A percentile compares a stretch with the other conserved stretches of the same genome.
These are phyloP conservation scores for Agastache rugosa DNA, from an alignment of 257 asterid genomes.

Conservation along the genomic window DNA sequence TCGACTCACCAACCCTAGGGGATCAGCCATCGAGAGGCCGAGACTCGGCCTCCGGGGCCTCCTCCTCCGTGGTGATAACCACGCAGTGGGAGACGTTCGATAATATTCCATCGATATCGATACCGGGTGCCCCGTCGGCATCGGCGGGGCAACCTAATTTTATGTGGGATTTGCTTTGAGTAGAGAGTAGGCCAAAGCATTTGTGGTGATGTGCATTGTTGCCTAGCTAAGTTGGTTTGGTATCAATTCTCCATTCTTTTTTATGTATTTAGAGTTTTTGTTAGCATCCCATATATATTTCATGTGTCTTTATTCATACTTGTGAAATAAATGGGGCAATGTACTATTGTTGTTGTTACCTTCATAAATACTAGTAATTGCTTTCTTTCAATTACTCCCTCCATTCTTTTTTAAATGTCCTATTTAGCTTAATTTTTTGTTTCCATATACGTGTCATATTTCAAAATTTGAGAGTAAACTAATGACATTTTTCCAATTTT, in stretches of 20 bases:
- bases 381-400: too few relatives aligned
- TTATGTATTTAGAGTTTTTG: conserved; percentile 63
- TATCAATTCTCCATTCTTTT: conserved; percentile 62
- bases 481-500: too few relatives aligned
- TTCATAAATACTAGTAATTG: not conserved
- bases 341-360: conserved; percentile 1
- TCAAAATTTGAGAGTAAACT: too few relatives aligned
- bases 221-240: conserved; percentile 43
- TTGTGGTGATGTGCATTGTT: conserved; percentile 33
- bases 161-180: conserved; percentile 74
- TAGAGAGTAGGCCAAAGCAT: conserved; percentile 37
- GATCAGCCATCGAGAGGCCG: conserved; percentile 40
- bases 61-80: conserved; percentile 69
- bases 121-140: conserved; percentile 32
- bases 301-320: conserved; percentile 30
- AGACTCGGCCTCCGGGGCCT: conserved; percentile 52
- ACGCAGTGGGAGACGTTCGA: conserved; percentile 96
- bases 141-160: conserved; percentile 55
- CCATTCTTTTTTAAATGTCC: too few relatives aligned
- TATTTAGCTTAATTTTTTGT: too few relatives aligned
- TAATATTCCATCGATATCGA: conserved; percentile 40
- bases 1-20: conserved; percentile 39
- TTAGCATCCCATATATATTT: conserved; percentile 36
- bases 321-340: conserved; percentile 50
- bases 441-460: too few relatives aligned